phyloP scores from a whole-genome alignment of 495 filamentous ascomycete species.

The Penicillium egyptiacum region DNA sequence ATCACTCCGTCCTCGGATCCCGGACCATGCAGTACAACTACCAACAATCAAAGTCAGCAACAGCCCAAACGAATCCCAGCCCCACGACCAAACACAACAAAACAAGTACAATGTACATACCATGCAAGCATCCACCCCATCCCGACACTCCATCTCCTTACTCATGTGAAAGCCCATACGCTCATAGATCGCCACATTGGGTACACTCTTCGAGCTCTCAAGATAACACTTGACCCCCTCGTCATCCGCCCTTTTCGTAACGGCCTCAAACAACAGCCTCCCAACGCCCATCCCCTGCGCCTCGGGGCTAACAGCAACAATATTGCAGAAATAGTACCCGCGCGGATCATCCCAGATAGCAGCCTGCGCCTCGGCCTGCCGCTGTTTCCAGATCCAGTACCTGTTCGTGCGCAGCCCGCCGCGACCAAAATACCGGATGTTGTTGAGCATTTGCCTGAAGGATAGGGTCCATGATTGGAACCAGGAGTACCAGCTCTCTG shows the following conservation, averaged over 20 bases:
- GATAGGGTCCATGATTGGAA: slow-evolving; percentile 57
- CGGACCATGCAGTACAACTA: slow-evolving; percentile 40
- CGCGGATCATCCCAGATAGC: slow-evolving; percentile 58
- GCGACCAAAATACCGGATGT: slow-evolving; percentile 53
- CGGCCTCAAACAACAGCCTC: slow-evolving; percentile 53
- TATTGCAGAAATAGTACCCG: slow-evolving; percentile 69
- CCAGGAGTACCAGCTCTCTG: slow-evolving; percentile 55
- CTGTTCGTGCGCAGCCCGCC: slow-evolving; percentile 60
- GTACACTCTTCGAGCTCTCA: slow-evolving; percentile 59
- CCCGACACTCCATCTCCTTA: slow-evolving; percentile 60
- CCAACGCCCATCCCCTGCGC: slow-evolving; percentile 60
- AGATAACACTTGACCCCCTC: slow-evolving; percentile 62
- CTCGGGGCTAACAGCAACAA: slow-evolving; percentile 62
- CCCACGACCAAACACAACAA: background rate
- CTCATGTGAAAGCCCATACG: slow-evolving; percentile 61
- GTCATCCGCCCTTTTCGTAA: slow-evolving; percentile 55
- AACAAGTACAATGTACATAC: slow-evolving; percentile 22
- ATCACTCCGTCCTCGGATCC: slow-evolving; percentile 24
- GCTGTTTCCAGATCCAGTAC: slow-evolving; percentile 66
- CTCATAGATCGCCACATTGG: slow-evolving; percentile 66
- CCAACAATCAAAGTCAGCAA: slow-evolving; percentile 6
- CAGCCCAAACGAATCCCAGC: background rate
- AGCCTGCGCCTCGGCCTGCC: slow-evolving; percentile 56
- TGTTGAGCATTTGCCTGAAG: slow-evolving; percentile 54
- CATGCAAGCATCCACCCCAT: slow-evolving; percentile 48